A percentile compares a stretch with the other conserved stretches of the same genome.
Conservation (phyloP, 2,329 filamentous ascomycete genomes). For the Aspergillus novofumigatus region DNA sequence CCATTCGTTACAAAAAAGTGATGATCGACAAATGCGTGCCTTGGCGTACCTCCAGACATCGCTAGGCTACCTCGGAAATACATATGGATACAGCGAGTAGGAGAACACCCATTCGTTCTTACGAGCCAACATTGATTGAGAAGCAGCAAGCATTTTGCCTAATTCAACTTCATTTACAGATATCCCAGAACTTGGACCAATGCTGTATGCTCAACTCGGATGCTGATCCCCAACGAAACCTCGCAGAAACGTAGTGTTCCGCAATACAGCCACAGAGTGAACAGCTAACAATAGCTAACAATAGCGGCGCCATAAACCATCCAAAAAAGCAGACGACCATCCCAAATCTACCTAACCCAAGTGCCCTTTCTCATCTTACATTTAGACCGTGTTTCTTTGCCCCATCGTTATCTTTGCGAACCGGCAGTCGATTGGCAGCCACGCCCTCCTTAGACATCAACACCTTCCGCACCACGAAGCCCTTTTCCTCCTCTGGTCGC, state of each 20-base stretch:
- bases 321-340: background rate
- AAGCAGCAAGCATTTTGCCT: no score
- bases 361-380: background rate
- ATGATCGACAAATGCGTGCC: no score
- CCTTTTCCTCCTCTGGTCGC: constrained; percentile 39
- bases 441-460: constrained; percentile 27
- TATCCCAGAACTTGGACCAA: background rate
- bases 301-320: background rate
- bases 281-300: background rate
- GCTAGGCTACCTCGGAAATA: no score
- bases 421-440: constrained; percentile 23
- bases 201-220: background rate
- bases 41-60: background rate
- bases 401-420: constrained; percentile 14
- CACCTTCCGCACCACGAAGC: constrained; percentile 38
- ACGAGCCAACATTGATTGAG: no score
- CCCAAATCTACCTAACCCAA: background rate
- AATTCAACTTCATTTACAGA: background rate
- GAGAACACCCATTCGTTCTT: no score
- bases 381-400: constrained; percentile 5
- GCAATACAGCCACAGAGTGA: background rate
- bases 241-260: background rate
- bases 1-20: background rate
- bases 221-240: background rate
- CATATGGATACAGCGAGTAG: no score